Conservation (phyloP, 2,329 filamentous ascomycete species). For the Claviceps fusiformis region DNA sequence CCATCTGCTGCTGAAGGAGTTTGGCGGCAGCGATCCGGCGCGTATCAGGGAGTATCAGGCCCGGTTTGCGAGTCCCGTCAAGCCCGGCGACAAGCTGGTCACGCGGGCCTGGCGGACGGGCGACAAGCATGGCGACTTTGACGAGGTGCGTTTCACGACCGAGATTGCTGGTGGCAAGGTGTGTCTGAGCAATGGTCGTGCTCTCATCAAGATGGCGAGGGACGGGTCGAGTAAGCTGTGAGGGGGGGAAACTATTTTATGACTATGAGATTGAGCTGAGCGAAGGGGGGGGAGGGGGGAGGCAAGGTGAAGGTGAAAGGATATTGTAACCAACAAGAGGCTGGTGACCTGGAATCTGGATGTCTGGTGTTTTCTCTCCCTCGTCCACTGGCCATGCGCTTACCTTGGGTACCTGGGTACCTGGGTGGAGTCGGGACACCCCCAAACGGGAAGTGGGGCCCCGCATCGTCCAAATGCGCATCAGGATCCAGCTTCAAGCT, state of each 20-base stretch:
- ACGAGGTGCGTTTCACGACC: constrained; percentile 73
- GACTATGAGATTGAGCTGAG: background rate
- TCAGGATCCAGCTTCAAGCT: background rate
- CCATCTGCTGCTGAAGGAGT: constrained; percentile 56
- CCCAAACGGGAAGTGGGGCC: background rate
- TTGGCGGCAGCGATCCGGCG: constrained; percentile 64
- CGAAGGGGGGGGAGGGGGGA: too few relatives aligned
- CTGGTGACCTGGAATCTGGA: too few relatives aligned
- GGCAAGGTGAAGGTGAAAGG: too few relatives aligned
- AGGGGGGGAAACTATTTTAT: constrained; percentile 7
- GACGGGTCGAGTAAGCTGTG: constrained; percentile 50
- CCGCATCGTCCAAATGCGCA: background rate
- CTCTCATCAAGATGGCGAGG: constrained; percentile 54
- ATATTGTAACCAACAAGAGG: too few relatives aligned
- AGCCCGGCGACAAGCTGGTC: constrained; percentile 68
- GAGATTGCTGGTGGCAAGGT: constrained; percentile 70
- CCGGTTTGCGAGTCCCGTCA: constrained; percentile 72
- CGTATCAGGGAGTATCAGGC: constrained; percentile 85
- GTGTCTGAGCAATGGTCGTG: constrained; percentile 75
- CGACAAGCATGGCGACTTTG: constrained; percentile 48
- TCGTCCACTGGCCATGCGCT: too few relatives aligned
- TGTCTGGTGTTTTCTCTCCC: too few relatives aligned
- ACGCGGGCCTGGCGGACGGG: constrained; percentile 74
- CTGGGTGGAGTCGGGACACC: too few relatives aligned
- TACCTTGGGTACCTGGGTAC: too few relatives aligned